A percentile compares a stretch with the other conserved stretches of the same genome.
Evolutionary conservation across 495 filamentous ascomycete genomes (phyloP).

Genomic region (Xylaria intraflava): DNA sequence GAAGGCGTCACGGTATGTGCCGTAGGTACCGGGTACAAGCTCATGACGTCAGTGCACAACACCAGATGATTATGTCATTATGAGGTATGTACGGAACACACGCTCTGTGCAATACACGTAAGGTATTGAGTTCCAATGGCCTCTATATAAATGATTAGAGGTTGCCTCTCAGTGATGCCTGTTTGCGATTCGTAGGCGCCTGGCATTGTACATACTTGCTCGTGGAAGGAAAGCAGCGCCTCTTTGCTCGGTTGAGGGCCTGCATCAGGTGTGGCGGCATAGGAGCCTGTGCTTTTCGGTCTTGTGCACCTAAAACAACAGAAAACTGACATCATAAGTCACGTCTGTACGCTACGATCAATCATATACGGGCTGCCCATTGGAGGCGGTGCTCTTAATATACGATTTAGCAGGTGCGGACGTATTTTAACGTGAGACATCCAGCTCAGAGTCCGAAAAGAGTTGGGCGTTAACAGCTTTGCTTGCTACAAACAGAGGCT

Average conservation of each 20-base stretch:
- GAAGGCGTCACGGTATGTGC: no score
- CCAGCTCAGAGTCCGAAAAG: neutral
- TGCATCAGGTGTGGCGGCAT: neutral
- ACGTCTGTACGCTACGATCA: neutral
- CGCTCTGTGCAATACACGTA: no score
- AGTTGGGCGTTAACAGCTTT: neutral
- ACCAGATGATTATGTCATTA: neutral
- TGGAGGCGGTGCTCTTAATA: no score
- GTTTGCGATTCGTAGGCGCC: no score
- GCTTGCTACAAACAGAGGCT: neutral
- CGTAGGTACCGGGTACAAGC: no score
- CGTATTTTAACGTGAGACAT: neutral
- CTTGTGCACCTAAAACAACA: slow-evolving; percentile 12
- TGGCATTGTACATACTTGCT: no score
- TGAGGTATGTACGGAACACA: neutral
- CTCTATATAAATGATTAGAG: no score
- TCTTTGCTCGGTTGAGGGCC: no score
- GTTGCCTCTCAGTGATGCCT: no score
- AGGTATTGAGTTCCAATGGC: no score
- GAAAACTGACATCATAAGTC: slow-evolving; percentile 14
- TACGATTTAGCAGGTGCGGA: neutral
- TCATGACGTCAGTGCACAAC: neutral
- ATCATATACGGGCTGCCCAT: no score
- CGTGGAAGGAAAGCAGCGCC: no score
- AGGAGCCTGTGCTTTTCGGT: neutral